Conservation (phyloP, 2,329 filamentous ascomycete genomes). For the Dactylellina sp. region DNA sequence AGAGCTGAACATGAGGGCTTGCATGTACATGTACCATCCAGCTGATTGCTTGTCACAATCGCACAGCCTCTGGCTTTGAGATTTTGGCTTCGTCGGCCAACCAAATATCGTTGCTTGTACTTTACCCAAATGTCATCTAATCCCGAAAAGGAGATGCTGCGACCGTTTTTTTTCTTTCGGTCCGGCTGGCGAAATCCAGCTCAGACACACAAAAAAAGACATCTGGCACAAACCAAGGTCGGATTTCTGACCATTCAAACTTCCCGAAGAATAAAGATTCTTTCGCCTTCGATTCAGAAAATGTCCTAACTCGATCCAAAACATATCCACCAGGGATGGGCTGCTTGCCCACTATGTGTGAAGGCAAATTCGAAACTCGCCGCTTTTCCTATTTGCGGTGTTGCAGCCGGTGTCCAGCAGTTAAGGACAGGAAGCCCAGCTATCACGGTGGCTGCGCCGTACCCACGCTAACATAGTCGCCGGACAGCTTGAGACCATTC, state of each 20-base stretch:
- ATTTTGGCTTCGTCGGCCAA: constrained; percentile 8
- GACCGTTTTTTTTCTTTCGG: constrained; percentile 21
- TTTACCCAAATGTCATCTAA: constrained; percentile 36
- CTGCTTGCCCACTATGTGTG: constrained; percentile 11
- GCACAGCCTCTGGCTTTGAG: constrained; percentile 13
- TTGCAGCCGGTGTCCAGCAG: constrained; percentile 40
- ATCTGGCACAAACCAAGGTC: constrained; percentile 19
- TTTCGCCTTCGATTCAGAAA: constrained; percentile 6
- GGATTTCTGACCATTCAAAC: constrained; percentile 13
- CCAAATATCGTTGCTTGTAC: constrained; percentile 44
- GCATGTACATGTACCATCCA: neutral
- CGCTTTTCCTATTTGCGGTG: constrained; percentile 46
- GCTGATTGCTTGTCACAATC: constrained; percentile 24
- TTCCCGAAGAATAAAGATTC: constrained; percentile 16
- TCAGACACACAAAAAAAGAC: constrained; percentile 17
- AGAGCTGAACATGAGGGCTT: constrained; percentile 68
- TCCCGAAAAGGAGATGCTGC: constrained; percentile 60
- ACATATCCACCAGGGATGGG: constrained; percentile 29
- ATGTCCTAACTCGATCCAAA: constrained; percentile 41
- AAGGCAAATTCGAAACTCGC: constrained; percentile 55
- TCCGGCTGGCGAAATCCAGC: constrained; percentile 18
- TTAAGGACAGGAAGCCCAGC: constrained; percentile 35
- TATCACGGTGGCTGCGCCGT: constrained; percentile 21
- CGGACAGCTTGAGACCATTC: constrained; percentile 27
- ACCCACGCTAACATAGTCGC: constrained; percentile 11